Base-by-base conservation (phyloP, 441 rosid genomes). In the Cnidoscolus chayamansa region DNA sequence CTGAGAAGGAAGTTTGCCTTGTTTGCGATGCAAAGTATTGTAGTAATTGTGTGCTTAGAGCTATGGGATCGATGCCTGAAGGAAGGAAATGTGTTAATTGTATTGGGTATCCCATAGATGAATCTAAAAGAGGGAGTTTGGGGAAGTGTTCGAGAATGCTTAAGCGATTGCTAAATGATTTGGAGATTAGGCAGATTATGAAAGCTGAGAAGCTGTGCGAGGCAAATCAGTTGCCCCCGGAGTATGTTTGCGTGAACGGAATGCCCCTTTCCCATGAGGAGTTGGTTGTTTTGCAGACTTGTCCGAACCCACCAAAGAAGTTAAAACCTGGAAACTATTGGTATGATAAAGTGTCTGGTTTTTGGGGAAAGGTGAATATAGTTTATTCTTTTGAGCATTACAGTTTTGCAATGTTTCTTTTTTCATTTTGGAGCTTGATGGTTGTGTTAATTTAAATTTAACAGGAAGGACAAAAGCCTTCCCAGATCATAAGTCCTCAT, bases 51-150 rank as follows among this genome's bases (percentile, higher is more conserved):
- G 94, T 94, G 56, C 91, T 94, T 77, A 81, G 99, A 73, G 98
- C 99, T 19, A 92, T 94, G 98, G 99, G 99, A 10, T 89, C 97
- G 2, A 86, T 94, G 99, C 97, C 99, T 5, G 96, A 94, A 86
- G 99, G 99, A 63, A 90, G 99, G 85, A 94, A 94, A 78, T 94
- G 99, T 37, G 88, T 94, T 70, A 84, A 82, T 58, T 94, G 99
- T 76, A 92, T 91, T 16, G 92, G 96, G n/a, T 88, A 72, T 76
- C 88, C 96, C 0, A 91, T 94, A 25, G 89, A 91, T 54, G 99
- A 94, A 78, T 82, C 85, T 0, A 89, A 86, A 76, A 82, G 98
- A 37, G 87, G 84, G 73, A 84, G 66, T 65, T 83, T 94, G 73
- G 99, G 98, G 55, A 92, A 87, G 53, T 86, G 94, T 77, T 94